Evolutionary conservation across 129 eudicot species (phyloP), one percentile per base, ranked within the genome.

Genomic region (Glebionis coronaria): DNA sequence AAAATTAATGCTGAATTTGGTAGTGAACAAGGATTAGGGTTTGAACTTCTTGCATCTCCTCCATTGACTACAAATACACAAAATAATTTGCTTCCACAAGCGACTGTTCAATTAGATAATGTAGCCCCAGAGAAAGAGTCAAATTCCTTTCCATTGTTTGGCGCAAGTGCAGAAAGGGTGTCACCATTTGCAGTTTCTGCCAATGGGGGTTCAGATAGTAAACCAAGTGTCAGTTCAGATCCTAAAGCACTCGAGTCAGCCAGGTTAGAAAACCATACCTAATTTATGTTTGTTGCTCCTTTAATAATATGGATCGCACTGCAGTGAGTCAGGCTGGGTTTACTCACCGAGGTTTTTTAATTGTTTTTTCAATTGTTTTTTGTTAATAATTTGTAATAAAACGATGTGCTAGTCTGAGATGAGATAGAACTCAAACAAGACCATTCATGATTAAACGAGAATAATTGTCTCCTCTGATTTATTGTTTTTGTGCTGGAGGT

Each of bases 211-310:
- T 42, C 76, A 23, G 84, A 61, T 29, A 21, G 5, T 20, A 79
- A 59, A 27, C 25, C 59, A 18, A 42, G 56, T 57, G 42, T 52
- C 63, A 53, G 31, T 53, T 53, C 73, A 68, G 80, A 67, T 56
- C 53, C 75, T 38, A 74, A 63, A 40, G 69, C 7, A 23, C 53
- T 62, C 0, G 69, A 51, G 53, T 70, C 78, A n/a, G 47, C 44
- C 73, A 79, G 87, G 91, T 82, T 25, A 70, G 66, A n/a, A 45
- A 58, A 28, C 9, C 45, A 15, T 53, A 47, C 38, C 20, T 49
- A 29, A 7, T 46, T 47, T 28, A 19, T 23, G 13, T 38, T 14
- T n/a, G 9, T 31, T 2, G 42, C 42, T 9, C 42, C 42, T 35
- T 35, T 35, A 35, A 35, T n/a, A n/a, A n/a, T 35, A 35, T 35